These are phyloP conservation scores for Pleurotus sapidus DNA, from an alignment of 768 basidiomycete species.

Conservation along the genomic window DNA sequence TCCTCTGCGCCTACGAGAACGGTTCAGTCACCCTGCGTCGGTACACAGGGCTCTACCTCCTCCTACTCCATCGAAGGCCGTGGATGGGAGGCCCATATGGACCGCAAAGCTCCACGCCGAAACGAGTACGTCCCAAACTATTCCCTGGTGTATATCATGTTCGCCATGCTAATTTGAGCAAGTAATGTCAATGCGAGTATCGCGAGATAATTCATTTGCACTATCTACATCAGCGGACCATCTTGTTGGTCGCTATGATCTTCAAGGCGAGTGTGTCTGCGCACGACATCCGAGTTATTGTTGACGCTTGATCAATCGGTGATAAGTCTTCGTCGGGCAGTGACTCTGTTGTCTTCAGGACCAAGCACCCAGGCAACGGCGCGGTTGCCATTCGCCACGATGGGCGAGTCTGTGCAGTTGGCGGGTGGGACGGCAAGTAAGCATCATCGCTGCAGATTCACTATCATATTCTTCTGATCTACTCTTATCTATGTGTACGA, in stretches of 20 bases:
- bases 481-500: background rate
- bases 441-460: conserved; percentile 19
- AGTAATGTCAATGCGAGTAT: conserved; percentile 89
- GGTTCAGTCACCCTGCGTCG: conserved; percentile 76
- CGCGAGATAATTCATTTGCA: conserved; percentile 54
- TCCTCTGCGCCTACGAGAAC: conserved; percentile 82
- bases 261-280: conserved; percentile 42
- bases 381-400: conserved; percentile 73
- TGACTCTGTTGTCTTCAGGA: conserved; percentile 26
- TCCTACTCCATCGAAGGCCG: conserved; percentile 62
- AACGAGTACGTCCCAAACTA: conserved; percentile 46
- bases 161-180: background rate
- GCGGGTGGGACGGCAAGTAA: conserved; percentile 93
- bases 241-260: conserved; percentile 61
- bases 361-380: conserved; percentile 78
- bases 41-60: conserved; percentile 31
- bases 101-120: conserved; percentile 64
- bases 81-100: conserved; percentile 76
- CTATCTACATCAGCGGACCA: conserved; percentile 88
- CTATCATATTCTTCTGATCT: background rate
- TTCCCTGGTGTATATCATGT: background rate
- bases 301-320: background rate
- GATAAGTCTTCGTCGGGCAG: background rate
- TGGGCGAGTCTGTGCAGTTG: conserved; percentile 80
- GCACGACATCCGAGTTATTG: background rate